Evolutionary conservation across 495 filamentous ascomycete genomes (phyloP), one percentile per base, ranked within the genome.

Genomic region (Oidiodendron maius): DNA sequence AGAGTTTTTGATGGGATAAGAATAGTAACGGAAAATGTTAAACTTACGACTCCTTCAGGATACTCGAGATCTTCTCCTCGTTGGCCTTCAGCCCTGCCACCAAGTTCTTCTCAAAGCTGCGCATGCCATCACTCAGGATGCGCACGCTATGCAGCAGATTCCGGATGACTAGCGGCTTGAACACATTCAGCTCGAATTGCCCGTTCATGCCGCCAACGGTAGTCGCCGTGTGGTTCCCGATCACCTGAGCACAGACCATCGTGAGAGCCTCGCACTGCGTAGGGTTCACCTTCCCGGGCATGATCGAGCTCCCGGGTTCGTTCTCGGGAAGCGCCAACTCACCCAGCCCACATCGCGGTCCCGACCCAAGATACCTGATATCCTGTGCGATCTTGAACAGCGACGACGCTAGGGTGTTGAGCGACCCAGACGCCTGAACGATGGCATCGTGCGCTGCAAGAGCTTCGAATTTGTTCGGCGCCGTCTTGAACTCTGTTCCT

Each of bases 281-380:
- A 26, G 93, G 93, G 76, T 98, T 98, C 59, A 98, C 93, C 76
- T 98, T 98, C 58, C 93, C 93, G 23, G 93, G 93, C 93, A 98
- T 98, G 72, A 98, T 97, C 46, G 87, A 93, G 58, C 81, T 87
- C 40, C 93, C 93, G 15, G 93, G 93, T 76, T 98, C 93, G 70
- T 98, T 98, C 74, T 98, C 93, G 30, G 93, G 93, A 21, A 98
- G 80, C 52, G 73, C 76, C 39, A 98, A 79, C 71, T 98, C 93
- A 45, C 89, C 91, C 10, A 97, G 82, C 57, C 93, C 93, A 70
- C 93, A 98, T 44, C 93, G 86, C 34, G 93, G 93, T 9, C 93
- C 93, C 54, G 88, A 95, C 46, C 94, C 93, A 16, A 98, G 86
- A 73, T 94, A 97, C 52, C 93, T 85, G 61, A 98, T 86, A 62